Conservation (phyloP, 441 rosid species). For the Theobroma grandiflorum region DNA sequence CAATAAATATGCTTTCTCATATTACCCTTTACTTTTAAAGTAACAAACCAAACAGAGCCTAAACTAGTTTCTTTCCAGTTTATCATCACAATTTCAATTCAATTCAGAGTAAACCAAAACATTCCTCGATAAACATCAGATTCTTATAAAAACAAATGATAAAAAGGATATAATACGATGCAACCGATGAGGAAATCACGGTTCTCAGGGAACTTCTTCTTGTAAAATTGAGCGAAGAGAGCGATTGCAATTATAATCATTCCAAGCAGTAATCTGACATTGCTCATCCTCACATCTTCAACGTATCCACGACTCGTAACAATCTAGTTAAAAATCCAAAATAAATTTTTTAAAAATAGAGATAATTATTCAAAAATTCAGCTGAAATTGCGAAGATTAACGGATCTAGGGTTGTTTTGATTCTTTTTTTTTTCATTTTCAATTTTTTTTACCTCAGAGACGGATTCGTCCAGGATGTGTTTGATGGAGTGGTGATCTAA, state of each 20-base stretch:
- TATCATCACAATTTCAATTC: neutral
- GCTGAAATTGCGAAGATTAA: neutral
- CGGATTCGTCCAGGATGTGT: conserved; percentile 91
- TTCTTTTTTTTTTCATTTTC: conserved; percentile 3
- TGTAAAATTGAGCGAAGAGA: conserved; percentile 95
- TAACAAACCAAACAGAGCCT: neutral
- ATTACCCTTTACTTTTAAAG: neutral
- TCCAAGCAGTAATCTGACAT: conserved; percentile 73
- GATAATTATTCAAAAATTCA: neutral
- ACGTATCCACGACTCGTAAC: conserved; percentile 80
- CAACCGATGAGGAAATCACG: conserved; percentile 82
- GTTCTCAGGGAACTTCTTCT: conserved; percentile 96
- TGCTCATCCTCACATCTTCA: conserved; percentile 92
- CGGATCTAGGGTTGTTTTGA: conserved; percentile 34
- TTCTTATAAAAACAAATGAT: neutral
- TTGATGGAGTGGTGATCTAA: conserved; percentile 94
- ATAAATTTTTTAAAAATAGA: neutral
- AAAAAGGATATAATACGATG: conserved; percentile 87
- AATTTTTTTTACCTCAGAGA: conserved; percentile 65
- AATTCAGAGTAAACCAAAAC: neutral
- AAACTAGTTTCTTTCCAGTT: neutral
- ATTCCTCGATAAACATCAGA: neutral
- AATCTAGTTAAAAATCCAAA: conserved; percentile 47
- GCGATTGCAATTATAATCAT: conserved; percentile 70
- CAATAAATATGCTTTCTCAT: neutral